phyloP scores from a whole-genome alignment of 176 grass and related monocot species.

The Musa beccarii region DNA sequence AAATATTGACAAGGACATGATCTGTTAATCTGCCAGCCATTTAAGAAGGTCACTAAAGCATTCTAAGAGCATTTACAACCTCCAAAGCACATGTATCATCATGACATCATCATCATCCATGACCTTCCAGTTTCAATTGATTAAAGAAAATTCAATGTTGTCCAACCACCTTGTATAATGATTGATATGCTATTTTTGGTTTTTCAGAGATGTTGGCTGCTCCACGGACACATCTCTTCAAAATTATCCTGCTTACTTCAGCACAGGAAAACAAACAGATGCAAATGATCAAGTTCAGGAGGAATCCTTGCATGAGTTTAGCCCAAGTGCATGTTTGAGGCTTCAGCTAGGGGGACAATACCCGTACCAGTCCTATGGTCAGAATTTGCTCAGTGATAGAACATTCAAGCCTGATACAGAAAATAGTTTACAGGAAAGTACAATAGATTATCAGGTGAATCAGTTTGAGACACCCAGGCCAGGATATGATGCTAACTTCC shows the following conservation, averaged over 20 bases:
- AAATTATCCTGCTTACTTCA: slow-evolving; percentile 16
- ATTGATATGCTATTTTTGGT: slow-evolving; percentile 8
- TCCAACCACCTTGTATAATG: neutral
- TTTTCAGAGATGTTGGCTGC: slow-evolving; percentile 46
- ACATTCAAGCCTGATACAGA: slow-evolving; percentile 48
- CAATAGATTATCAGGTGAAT: slow-evolving; percentile 20
- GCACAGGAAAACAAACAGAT: slow-evolving; percentile 18
- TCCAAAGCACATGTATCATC: too few relatives aligned
- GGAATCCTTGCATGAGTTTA: slow-evolving; percentile 30
- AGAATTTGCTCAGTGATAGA: slow-evolving; percentile 27
- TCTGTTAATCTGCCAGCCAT: too few relatives aligned
- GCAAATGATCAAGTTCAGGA: slow-evolving; percentile 14
- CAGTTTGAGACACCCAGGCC: slow-evolving; percentile 45
- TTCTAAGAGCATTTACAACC: too few relatives aligned
- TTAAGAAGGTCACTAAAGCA: too few relatives aligned
- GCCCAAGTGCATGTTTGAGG: slow-evolving; percentile 37
- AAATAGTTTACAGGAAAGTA: slow-evolving; percentile 9
- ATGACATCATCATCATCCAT: too few relatives aligned
- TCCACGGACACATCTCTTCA: slow-evolving; percentile 31
- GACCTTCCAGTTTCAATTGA: too few relatives aligned
- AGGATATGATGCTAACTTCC: slow-evolving; percentile 54
- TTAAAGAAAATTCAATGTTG: neutral
- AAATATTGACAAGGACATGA: too few relatives aligned
- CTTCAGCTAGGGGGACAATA: slow-evolving; percentile 41
- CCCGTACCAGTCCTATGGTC: slow-evolving; percentile 40